phyloP scores from a whole-genome alignment of 306 rosid species.

The Vigna radiata region DNA sequence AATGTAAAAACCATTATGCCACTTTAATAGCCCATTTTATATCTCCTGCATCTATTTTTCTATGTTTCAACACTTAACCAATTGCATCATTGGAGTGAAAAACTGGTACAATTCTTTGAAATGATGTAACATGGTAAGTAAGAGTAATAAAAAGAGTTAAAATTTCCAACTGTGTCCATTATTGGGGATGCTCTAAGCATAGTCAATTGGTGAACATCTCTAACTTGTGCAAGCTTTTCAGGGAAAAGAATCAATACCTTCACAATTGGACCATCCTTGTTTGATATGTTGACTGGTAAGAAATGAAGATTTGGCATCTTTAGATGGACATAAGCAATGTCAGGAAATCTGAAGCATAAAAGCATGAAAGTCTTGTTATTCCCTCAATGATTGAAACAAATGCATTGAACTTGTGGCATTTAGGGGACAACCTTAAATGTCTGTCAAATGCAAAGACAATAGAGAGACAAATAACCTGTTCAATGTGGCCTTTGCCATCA shows the following conservation, averaged over 20 bases:
- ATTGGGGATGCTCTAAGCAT: background rate
- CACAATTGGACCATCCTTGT: slow-evolving; percentile 69
- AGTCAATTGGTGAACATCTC: slow-evolving; percentile 1
- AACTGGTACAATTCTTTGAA: background rate
- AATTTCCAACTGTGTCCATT: background rate
- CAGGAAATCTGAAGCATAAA: slow-evolving; percentile 70
- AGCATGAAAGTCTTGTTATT: slow-evolving; percentile 42
- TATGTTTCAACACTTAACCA: background rate
- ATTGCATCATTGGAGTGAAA: background rate
- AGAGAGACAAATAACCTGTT: slow-evolving; percentile 61
- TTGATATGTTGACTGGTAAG: slow-evolving; percentile 83
- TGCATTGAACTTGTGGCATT: slow-evolving; percentile 19
- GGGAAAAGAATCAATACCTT: slow-evolving; percentile 64
- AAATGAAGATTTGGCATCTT: slow-evolving; percentile 98
- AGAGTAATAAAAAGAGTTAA: background rate
- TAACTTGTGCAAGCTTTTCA: slow-evolving; percentile 26
- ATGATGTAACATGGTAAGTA: background rate
- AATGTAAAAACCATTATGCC: no score
- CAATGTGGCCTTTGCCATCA: slow-evolving; percentile 79
- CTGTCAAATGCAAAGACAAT: background rate
- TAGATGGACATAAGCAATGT: slow-evolving; percentile 67
- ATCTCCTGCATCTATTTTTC: no score
- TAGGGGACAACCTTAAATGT: slow-evolving; percentile 2
- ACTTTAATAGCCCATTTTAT: no score
- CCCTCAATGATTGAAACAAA: slow-evolving; percentile 3